These are phyloP conservation scores for Trichosanthes cucumerina DNA, from an alignment of 306 rosid species.

Conservation along the genomic window DNA sequence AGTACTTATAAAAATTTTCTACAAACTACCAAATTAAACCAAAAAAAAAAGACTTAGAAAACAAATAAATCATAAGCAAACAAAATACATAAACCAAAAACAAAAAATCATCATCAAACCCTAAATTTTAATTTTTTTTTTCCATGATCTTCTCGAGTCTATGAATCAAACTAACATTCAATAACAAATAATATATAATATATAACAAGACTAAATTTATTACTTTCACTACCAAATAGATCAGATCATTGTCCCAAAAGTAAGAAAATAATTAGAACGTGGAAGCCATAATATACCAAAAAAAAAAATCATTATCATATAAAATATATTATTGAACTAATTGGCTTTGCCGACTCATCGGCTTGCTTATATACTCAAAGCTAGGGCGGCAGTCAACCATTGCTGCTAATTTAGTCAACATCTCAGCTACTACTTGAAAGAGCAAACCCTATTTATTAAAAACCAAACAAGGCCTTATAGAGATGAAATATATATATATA, in stretches of 20 bases:
- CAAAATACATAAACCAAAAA: too few relatives aligned
- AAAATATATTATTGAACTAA: background rate
- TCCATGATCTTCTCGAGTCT: too few relatives aligned
- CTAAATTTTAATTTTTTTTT: too few relatives aligned
- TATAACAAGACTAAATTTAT: background rate
- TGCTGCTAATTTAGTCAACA: slow-evolving; percentile 1
- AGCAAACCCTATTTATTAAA: background rate
- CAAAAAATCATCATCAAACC: too few relatives aligned
- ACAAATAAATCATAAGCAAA: too few relatives aligned
- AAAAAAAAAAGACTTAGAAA: too few relatives aligned
- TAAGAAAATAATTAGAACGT: slow-evolving; percentile 5
- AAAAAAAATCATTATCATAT: background rate
- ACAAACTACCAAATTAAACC: too few relatives aligned
- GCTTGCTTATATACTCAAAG: background rate
- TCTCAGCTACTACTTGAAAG: background rate
- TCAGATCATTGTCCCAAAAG: too few relatives aligned
- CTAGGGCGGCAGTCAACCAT: slow-evolving; percentile 17
- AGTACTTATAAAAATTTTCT: too few relatives aligned
- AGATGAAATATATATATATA: background rate
- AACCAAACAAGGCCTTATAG: background rate
- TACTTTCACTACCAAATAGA: too few relatives aligned
- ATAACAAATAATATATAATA: too few relatives aligned
- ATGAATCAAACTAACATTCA: too few relatives aligned
- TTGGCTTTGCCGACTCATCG: background rate
- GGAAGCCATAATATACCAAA: slow-evolving; percentile 18